A percentile compares a stretch with the other conserved stretches of the same genome.
Evolutionary conservation across 495 filamentous ascomycete species (phyloP).

Genomic region (Aspergillus taichungensis): DNA sequence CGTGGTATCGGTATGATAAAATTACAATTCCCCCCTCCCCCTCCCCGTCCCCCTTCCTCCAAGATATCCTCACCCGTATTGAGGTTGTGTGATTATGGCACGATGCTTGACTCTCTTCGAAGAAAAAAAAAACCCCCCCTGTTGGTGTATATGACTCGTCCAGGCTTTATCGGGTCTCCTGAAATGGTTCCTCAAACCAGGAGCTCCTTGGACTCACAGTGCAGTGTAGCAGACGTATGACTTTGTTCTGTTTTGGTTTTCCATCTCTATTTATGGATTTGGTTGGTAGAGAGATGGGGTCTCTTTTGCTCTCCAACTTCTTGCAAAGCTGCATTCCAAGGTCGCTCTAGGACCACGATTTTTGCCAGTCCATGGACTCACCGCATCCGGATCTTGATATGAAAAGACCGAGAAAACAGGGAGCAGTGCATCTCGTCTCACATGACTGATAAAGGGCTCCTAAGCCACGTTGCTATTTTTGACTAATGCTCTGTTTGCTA

Average conservation of each 20-base stretch:
- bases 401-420: slow-evolving; percentile 53
- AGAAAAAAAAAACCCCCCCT: slow-evolving; percentile 27
- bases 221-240: slow-evolving; percentile 61
- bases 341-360: slow-evolving; percentile 66
- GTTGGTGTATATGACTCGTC: slow-evolving; percentile 72
- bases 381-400: slow-evolving; percentile 43
- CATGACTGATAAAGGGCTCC: slow-evolving; percentile 51
- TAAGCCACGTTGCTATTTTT: slow-evolving; percentile 39
- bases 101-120: slow-evolving; percentile 88
- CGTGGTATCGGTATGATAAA: slow-evolving; percentile 98
- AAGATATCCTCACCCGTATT: slow-evolving; percentile 36
- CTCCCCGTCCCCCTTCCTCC: slow-evolving; percentile 26
- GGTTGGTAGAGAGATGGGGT: slow-evolving; percentile 71
- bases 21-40: slow-evolving; percentile 42
- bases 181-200: slow-evolving; percentile 59
- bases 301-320: slow-evolving; percentile 57
- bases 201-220: slow-evolving; percentile 79
- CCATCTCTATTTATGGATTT: slow-evolving; percentile 60
- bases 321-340: slow-evolving; percentile 57
- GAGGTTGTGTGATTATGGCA: slow-evolving; percentile 61
- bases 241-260: slow-evolving; percentile 47
- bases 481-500: slow-evolving; percentile 57
- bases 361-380: slow-evolving; percentile 46
- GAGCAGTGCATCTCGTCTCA: slow-evolving; percentile 64
- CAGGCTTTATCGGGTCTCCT: slow-evolving; percentile 68